Evolutionary conservation across 495 filamentous ascomycete species (phyloP).

Genomic region (Penicillium herquei): DNA sequence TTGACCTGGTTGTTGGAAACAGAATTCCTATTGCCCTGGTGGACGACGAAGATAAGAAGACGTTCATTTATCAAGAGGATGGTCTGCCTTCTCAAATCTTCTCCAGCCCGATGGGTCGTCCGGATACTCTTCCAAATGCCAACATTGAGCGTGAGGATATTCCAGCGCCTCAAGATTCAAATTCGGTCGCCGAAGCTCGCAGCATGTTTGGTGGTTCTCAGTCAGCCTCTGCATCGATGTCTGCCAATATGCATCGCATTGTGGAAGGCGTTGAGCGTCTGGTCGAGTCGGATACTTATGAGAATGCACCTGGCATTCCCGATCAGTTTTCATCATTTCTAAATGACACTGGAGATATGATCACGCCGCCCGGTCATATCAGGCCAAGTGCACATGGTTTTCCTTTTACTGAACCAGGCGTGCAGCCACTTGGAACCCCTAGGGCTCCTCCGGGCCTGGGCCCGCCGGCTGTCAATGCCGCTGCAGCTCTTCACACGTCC

Average conservation of each 20-base stretch:
- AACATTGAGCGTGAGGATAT: constrained; percentile 49
- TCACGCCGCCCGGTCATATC: constrained; percentile 26
- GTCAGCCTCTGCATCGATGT: constrained; percentile 46
- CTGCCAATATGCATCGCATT: constrained; percentile 57
- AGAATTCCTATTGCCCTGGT: constrained; percentile 47
- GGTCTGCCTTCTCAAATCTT: constrained; percentile 50
- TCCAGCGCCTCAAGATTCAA: constrained; percentile 29
- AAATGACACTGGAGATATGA: constrained; percentile 22
- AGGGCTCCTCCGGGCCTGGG: constrained; percentile 41
- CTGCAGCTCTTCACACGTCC: constrained; percentile 25
- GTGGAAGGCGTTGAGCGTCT: constrained; percentile 60
- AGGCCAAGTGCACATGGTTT: constrained; percentile 22
- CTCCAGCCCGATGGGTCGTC: constrained; percentile 40
- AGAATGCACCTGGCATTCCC: constrained; percentile 36
- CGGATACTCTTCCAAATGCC: constrained; percentile 36
- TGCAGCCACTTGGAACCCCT: constrained; percentile 25
- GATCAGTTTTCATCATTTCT: constrained; percentile 26
- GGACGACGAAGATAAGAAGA: constrained; percentile 48
- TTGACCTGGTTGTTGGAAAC: constrained; percentile 55
- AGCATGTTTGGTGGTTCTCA: constrained; percentile 46
- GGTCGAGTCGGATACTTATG: constrained; percentile 54
- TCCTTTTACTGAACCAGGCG: constrained; percentile 23
- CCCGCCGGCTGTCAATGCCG: constrained; percentile 22
- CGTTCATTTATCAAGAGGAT: constrained; percentile 57
- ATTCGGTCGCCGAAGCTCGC: constrained; percentile 32